Base-by-base conservation (phyloP, 768 basidiomycete species). In the Neoboletus magnificus region DNA sequence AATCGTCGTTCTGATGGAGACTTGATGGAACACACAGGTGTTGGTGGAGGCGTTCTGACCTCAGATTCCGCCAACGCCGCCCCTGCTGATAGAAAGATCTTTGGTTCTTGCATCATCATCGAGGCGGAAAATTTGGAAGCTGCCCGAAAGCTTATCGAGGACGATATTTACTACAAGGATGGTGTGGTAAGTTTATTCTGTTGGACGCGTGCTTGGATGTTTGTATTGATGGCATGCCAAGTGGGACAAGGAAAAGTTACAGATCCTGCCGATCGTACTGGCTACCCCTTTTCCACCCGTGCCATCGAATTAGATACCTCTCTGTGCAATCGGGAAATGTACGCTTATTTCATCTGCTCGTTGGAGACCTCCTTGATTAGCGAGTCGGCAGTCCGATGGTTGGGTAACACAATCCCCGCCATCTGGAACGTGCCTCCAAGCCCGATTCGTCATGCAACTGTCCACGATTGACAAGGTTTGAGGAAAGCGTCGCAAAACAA, bases 241-340 rank as follows among this genome's bases (percentile, higher is more conserved):
- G 83, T 85, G 84, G 83, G 84, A 84, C 61, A 69, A 73, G 55
- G 79, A 80, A 57, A 82, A 75, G 61, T 55, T 85, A 18, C 74
- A 78, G n/a, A 78, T 85, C 42, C 55, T 74, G 22, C 83, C 82
- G 11, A 73, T 78, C 54, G 42, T 70, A 20, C 57, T 73, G 35
- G 76, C 71, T 23, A 70, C 64, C 27, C 48, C 50, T 8, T 37
- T 64, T 20, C 62, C 62, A 13, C 57, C 53, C 8, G 40, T 52
- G 8, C 45, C 50, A 12, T n/a, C 30, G 37, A 39, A n/a, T 52
- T 59, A 63, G 43, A 45, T 41, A 36, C 27, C 39, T n/a, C 35
- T 12, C 32, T 36, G 16, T 16, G 20, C 48, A 30, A 29, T 16
- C 41, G 33, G 23, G 33, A 22, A 39, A 46, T 49, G 33, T 49